These are phyloP conservation scores for Lomentospora prolificans DNA, from an alignment of 2,329 filamentous ascomycete species.

Conservation along the genomic window DNA sequence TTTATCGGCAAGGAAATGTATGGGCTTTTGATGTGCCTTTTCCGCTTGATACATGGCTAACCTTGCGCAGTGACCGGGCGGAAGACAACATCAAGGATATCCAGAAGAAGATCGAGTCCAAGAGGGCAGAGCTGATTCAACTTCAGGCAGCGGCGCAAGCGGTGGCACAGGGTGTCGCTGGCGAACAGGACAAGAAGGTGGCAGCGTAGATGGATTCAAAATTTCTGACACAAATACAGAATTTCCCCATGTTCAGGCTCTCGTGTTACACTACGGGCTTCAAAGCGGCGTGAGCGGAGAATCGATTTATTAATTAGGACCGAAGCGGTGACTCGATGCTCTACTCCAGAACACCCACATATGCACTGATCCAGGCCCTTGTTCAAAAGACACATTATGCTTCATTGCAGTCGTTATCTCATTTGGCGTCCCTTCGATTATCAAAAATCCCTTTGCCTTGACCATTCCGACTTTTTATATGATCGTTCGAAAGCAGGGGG, in stretches of 20 bases:
- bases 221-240: constrained; percentile 9
- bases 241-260: not conserved
- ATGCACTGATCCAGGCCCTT: too few relatives aligned
- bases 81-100: constrained; percentile 45
- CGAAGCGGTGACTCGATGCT: not conserved
- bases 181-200: constrained; percentile 18
- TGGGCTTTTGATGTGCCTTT: constrained; percentile 20
- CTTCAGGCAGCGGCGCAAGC: constrained; percentile 40
- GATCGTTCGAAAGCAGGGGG: not conserved
- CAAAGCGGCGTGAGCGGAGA: not conserved
- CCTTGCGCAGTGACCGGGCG: constrained; percentile 19
- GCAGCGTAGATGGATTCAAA: constrained; percentile 7
- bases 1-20: constrained; percentile 94
- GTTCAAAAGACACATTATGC: too few relatives aligned
- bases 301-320: not conserved
- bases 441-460: not conserved
- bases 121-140: constrained; percentile 51
- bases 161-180: constrained; percentile 15
- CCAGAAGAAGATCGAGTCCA: constrained; percentile 47
- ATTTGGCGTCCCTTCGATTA: not conserved
- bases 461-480: not conserved
- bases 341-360: too few relatives aligned
- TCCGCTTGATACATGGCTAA: constrained; percentile 1
- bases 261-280: not conserved
- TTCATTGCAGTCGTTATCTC: not conserved